These are phyloP conservation scores for Hysterium pulicare DNA, from an alignment of 2,329 filamentous ascomycete species.

Conservation along the genomic window DNA sequence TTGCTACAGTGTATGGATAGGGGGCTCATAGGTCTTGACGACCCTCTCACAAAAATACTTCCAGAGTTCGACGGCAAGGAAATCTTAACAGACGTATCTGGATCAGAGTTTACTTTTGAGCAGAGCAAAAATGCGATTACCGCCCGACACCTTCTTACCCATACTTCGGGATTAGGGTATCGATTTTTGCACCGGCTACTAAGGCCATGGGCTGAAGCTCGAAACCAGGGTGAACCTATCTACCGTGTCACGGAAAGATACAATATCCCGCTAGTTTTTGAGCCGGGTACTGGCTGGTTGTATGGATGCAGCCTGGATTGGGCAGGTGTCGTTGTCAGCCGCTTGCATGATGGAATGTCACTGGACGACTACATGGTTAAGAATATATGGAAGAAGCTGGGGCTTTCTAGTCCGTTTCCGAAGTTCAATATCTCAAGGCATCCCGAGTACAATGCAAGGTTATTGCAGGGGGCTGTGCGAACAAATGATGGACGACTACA, in stretches of 20 bases:
- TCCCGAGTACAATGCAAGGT: conserved; percentile 7
- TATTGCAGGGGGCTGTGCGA: conserved; percentile 1
- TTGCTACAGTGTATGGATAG: conserved; percentile 18
- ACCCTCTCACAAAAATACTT: conserved; percentile 14
- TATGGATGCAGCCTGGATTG: conserved; percentile 16
- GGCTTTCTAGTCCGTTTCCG: conserved; percentile 8
- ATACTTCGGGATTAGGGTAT: conserved; percentile 15
- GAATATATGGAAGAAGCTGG: conserved; percentile 13
- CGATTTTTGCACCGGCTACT: conserved; percentile 9
- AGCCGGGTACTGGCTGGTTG: conserved; percentile 13
- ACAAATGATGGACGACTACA: conserved; percentile 1
- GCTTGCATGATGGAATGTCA: conserved; percentile 6
- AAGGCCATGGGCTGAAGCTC: conserved; percentile 1
- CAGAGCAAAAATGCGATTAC: conserved; percentile 7
- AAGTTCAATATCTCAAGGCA: conserved; percentile 8
- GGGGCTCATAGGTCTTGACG: conserved; percentile 17
- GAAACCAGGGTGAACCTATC: not conserved
- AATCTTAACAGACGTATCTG: conserved; percentile 7
- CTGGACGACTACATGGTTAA: conserved; percentile 15
- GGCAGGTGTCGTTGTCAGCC: conserved; percentile 12
- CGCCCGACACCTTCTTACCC: conserved; percentile 16
- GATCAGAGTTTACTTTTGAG: not conserved
- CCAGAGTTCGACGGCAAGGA: conserved; percentile 14
- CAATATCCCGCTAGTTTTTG: conserved; percentile 12
- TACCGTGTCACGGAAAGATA: conserved; percentile 5